Percentiles rank a stretch among this genome's conserved stretches.
Evolutionary conservation across 1,284 basidiomycete genomes (phyloP).

Genomic region (Boletus holoroseus): DNA sequence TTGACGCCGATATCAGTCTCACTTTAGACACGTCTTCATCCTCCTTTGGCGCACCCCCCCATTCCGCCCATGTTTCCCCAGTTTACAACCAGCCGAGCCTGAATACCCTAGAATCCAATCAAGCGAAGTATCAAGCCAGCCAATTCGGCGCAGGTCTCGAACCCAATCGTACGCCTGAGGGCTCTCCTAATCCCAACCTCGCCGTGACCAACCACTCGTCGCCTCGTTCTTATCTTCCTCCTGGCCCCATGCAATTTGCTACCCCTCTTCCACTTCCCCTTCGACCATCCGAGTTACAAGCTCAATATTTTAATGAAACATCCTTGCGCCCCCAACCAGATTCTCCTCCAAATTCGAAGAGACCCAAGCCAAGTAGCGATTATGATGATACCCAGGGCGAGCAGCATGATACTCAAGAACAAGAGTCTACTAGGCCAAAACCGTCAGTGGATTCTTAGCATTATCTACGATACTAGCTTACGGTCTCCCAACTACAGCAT

Average conservation of each 20-base stretch:
- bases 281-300: conserved; percentile 30
- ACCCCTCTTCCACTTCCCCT: conserved; percentile 26
- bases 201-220: conserved; percentile 2
- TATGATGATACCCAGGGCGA: conserved; percentile 23
- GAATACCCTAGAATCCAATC: conserved; percentile 11
- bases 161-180: conserved; percentile 9
- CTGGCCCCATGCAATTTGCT: conserved; percentile 33
- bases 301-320: conserved; percentile 23
- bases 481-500: conserved; percentile 27
- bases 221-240: conserved; percentile 18
- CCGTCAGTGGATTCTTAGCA: conserved; percentile 13
- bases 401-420: conserved; percentile 23
- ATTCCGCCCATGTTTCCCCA: conserved; percentile 14
- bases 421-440: conserved; percentile 19
- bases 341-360: conserved; percentile 12
- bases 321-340: conserved; percentile 7
- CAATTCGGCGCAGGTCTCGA: conserved; percentile 12
- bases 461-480: background rate
- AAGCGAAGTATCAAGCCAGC: conserved; percentile 11
- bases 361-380: conserved; percentile 22
- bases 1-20: conserved; percentile 6
- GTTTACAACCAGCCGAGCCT: conserved; percentile 16
- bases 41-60: conserved; percentile 16
- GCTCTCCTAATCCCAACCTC: conserved; percentile 9
- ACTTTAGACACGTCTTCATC: conserved; percentile 19